Evolutionary conservation across 805 yeast species (phyloP).

Genomic region (Komagataella ulmi): DNA sequence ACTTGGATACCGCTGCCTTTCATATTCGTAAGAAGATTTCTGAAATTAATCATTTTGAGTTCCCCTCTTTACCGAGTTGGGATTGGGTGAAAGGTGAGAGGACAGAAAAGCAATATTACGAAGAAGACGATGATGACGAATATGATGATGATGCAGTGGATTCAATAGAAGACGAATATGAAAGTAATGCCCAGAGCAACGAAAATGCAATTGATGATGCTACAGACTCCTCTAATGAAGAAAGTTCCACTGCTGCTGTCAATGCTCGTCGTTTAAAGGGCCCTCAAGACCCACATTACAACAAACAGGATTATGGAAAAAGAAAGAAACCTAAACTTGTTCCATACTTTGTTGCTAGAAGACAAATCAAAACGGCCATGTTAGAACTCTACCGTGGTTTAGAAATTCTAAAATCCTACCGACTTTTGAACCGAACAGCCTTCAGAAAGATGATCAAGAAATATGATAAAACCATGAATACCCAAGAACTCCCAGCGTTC

Average conservation of each 20-base stretch:
- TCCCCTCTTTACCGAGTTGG: slow-evolving; percentile 27
- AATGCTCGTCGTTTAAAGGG: not conserved
- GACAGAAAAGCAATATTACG: slow-evolving; percentile 21
- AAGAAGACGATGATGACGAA: slow-evolving; percentile 13
- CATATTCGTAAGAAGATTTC: slow-evolving; percentile 12
- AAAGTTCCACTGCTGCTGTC: not conserved
- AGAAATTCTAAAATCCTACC: slow-evolving; percentile 56
- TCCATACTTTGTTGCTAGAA: slow-evolving; percentile 51
- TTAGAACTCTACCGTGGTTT: slow-evolving; percentile 64
- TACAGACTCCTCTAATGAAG: not conserved
- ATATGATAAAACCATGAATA: slow-evolving; percentile 61
- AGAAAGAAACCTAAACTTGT: slow-evolving; percentile 16
- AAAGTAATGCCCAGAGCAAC: not conserved
- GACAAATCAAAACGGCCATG: slow-evolving; percentile 56
- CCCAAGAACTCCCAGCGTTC: slow-evolving; percentile 29
- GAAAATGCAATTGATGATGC: not conserved
- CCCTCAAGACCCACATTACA: slow-evolving; percentile 15
- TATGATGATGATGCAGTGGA: not conserved
- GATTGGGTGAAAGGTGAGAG: slow-evolving; percentile 17
- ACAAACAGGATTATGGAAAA: slow-evolving; percentile 35
- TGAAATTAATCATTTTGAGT: slow-evolving; percentile 21
- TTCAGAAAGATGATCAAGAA: slow-evolving; percentile 83
- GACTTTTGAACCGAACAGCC: slow-evolving; percentile 74
- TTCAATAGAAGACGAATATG: not conserved
- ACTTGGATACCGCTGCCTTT: slow-evolving; percentile 6